phyloP scores from a whole-genome alignment of 768 basidiomycete genomes.

The Lentinus tigrinus region DNA sequence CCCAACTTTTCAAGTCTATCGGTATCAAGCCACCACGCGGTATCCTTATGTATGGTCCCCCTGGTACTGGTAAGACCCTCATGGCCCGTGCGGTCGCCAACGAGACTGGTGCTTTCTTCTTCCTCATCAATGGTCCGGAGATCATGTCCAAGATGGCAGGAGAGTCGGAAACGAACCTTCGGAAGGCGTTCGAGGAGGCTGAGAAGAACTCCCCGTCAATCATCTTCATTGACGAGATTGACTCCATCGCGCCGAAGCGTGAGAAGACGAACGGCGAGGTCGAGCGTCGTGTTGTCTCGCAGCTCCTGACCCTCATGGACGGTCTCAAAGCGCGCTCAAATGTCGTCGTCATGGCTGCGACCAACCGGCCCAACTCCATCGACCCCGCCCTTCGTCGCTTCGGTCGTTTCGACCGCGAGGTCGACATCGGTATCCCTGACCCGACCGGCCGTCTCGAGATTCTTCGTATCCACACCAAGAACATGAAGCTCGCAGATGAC shows the following conservation, averaged over 20 bases:
- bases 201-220: constrained; percentile 99
- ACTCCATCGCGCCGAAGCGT: constrained; percentile 99
- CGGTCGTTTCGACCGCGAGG: constrained; percentile 98
- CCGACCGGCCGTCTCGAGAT: constrained; percentile 99
- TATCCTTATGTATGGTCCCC: constrained; percentile 98
- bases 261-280: constrained; percentile 99
- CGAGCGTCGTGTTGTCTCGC: constrained; percentile 98
- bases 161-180: constrained; percentile 93
- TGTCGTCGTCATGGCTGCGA: constrained; percentile 99
- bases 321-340: constrained; percentile 98
- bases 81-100: constrained; percentile 99
- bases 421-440: constrained; percentile 99
- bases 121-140: constrained; percentile 99
- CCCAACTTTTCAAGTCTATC: constrained; percentile 99
- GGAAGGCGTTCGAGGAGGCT: constrained; percentile 99
- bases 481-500: constrained; percentile 97
- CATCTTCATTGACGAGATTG: constrained; percentile 99
- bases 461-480: constrained; percentile 99
- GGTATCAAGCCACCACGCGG: constrained; percentile 99
- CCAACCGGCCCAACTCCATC: constrained; percentile 98
- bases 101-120: constrained; percentile 99
- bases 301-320: constrained; percentile 98
- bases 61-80: constrained; percentile 98
- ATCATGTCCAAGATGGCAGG: constrained; percentile 99
- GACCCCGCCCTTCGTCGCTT: constrained; percentile 98